Percentiles rank a stretch among this genome's conserved stretches.
phyloP scores from a whole-genome alignment of 2,329 filamentous ascomycete genomes.

The Diaporthe citrichinensis region DNA sequence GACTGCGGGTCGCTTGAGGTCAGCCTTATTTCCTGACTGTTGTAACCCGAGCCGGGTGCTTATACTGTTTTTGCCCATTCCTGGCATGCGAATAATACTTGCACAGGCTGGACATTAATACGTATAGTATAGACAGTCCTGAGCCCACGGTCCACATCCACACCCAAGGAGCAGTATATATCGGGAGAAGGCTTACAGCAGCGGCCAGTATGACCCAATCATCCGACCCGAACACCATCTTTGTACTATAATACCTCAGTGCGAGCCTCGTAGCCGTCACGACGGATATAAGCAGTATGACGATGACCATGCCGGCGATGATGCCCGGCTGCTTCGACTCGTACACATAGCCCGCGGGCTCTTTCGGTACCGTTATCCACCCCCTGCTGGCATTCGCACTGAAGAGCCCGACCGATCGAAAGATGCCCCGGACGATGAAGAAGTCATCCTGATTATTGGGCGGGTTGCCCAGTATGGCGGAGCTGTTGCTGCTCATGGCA shows the following conservation, averaged over 20 bases:
- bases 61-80: background rate
- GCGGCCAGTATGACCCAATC: constrained; percentile 52
- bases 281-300: constrained; percentile 48
- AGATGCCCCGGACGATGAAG: constrained; percentile 48
- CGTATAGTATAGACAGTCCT: background rate
- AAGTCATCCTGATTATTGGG: constrained; percentile 46
- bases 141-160: background rate
- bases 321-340: constrained; percentile 47
- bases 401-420: constrained; percentile 43
- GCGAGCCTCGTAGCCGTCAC: constrained; percentile 49
- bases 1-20: background rate
- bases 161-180: background rate
- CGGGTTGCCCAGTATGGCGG: constrained; percentile 41
- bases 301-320: constrained; percentile 48
- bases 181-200: constrained; percentile 45
- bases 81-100: background rate
- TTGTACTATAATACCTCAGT: constrained; percentile 45
- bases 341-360: constrained; percentile 45
- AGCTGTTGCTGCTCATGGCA: constrained; percentile 29
- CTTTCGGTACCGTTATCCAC: constrained; percentile 37
- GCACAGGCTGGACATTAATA: background rate
- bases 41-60: background rate
- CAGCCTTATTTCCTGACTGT: background rate
- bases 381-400: constrained; percentile 24
- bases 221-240: constrained; percentile 51